A percentile compares a stretch with the other conserved stretches of the same genome.
Conservation (phyloP, 1,284 basidiomycete genomes). For the Exsudoporus floridanus region DNA sequence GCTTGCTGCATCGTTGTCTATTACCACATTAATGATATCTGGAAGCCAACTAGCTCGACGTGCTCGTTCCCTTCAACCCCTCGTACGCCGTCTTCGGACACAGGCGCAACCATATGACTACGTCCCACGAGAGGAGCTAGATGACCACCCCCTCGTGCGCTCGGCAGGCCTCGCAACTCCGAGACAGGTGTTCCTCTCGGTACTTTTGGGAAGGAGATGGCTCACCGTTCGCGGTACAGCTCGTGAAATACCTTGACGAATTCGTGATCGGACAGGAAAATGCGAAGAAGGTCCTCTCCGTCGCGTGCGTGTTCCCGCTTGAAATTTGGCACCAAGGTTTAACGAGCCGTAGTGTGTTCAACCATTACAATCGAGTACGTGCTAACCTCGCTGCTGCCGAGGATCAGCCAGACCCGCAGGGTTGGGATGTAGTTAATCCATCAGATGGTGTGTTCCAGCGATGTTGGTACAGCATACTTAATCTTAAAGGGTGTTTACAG, state of each 20-base stretch:
- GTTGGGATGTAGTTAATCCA: conserved; percentile 27
- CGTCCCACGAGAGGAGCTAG: conserved; percentile 33
- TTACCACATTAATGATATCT: conserved; percentile 18
- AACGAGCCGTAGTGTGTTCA: conserved; percentile 69
- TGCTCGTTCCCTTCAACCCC: conserved; percentile 19
- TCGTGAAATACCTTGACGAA: conserved; percentile 84
- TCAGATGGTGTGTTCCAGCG: conserved; percentile 36
- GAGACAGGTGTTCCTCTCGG: conserved; percentile 51
- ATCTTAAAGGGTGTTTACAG: conserved; percentile 23
- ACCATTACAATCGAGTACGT: conserved; percentile 84
- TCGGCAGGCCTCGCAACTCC: conserved; percentile 62
- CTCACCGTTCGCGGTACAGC: conserved; percentile 42
- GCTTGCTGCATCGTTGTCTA: not conserved
- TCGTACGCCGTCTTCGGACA: conserved; percentile 40
- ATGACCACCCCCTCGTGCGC: conserved; percentile 27
- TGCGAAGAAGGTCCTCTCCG: conserved; percentile 91
- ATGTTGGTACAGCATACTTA: not conserved
- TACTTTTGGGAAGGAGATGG: not conserved
- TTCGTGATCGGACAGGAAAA: conserved; percentile 91
- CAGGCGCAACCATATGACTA: conserved; percentile 45
- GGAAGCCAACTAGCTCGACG: conserved; percentile 20
- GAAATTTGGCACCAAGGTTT: not conserved
- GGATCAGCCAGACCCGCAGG: conserved; percentile 41
- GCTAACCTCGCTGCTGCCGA: conserved; percentile 57
- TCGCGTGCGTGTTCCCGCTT: conserved; percentile 61